Conservation (phyloP, 495 filamentous ascomycete genomes). For the Tuber melanosporum region DNA sequence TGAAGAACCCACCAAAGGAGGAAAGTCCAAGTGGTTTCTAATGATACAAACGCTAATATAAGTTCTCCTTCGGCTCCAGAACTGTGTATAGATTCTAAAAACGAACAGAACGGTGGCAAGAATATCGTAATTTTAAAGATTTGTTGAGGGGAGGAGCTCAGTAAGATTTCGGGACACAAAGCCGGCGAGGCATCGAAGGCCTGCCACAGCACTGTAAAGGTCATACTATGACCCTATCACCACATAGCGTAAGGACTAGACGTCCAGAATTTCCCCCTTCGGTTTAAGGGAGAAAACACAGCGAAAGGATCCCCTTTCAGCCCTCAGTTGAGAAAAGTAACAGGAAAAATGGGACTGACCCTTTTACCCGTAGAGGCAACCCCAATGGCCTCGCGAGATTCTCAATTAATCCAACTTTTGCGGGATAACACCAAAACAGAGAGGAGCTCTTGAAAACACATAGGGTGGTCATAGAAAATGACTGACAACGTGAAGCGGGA, state of each 20-base stretch:
- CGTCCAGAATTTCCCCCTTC: neutral
- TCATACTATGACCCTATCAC: neutral
- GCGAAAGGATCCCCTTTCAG: neutral
- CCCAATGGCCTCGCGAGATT: neutral
- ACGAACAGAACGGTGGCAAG: constrained; percentile 4
- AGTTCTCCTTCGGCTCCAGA: neutral
- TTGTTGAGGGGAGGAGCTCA: neutral
- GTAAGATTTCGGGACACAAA: constrained; percentile 1
- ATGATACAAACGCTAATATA: neutral
- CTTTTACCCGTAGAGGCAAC: neutral
- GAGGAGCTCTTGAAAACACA: neutral
- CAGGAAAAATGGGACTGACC: neutral
- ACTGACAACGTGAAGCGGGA: neutral
- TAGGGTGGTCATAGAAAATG: neutral
- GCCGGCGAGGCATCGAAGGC: neutral
- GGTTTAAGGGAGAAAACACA: neutral
- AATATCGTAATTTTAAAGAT: neutral
- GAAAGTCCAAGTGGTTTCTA: neutral
- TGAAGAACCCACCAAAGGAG: neutral
- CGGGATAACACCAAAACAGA: neutral
- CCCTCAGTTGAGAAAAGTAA: neutral
- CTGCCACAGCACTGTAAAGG: neutral
- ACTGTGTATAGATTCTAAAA: neutral
- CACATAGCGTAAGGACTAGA: neutral
- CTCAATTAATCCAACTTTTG: neutral